phyloP scores from a whole-genome alignment of 1,139 yeast species.

The Kodamaea suecica region DNA sequence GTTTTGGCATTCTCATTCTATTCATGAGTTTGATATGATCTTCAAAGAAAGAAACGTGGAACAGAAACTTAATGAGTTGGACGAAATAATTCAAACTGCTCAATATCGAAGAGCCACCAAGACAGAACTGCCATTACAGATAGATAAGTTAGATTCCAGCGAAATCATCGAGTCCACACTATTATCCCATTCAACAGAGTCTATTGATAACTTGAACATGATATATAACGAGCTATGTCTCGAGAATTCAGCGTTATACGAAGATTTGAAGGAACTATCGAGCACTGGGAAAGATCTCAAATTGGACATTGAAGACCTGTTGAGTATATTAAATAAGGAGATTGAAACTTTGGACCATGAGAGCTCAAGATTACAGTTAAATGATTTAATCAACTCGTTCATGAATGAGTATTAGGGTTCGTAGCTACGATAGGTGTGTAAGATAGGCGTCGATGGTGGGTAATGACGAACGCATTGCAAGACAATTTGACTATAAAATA shows the following conservation, averaged over 20 bases:
- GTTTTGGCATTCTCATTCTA: conserved; percentile 58
- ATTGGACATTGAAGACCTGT: conserved; percentile 22
- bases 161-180: conserved; percentile 37
- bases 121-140: conserved; percentile 23
- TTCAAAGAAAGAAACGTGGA: conserved; percentile 61
- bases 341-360: conserved; percentile 26
- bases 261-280: conserved; percentile 23
- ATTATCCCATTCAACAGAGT: conserved; percentile 21
- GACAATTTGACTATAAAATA: too few relatives aligned
- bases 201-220: conserved; percentile 31
- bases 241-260: conserved; percentile 34
- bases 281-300: conserved; percentile 23
- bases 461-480: too few relatives aligned
- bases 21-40: conserved; percentile 63
- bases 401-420: conserved; percentile 2
- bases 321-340: conserved; percentile 27
- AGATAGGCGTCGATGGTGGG: too few relatives aligned
- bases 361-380: conserved; percentile 20
- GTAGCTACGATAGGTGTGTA: too few relatives aligned
- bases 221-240: conserved; percentile 36
- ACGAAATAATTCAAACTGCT: conserved; percentile 60
- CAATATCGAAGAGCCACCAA: conserved; percentile 22
- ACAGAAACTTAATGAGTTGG: conserved; percentile 59
- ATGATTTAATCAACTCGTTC: conserved; percentile 20
- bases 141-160: conserved; percentile 32